Conservation (phyloP, 768 basidiomycete species). For the Gloeopeniophorella convolvens region DNA sequence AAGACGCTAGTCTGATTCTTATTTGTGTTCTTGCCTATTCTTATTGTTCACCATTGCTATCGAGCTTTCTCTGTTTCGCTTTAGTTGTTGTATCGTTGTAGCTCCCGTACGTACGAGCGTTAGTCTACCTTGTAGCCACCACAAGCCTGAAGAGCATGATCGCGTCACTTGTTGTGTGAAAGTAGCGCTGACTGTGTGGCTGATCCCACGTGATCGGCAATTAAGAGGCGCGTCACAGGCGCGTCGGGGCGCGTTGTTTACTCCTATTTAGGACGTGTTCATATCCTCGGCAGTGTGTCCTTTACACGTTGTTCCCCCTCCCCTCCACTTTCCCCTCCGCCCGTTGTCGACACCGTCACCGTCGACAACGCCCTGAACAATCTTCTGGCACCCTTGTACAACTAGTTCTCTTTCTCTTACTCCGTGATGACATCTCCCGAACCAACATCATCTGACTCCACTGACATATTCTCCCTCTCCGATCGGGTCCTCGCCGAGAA, state of each 20-base stretch:
- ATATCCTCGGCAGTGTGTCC: slow-evolving; percentile 3
- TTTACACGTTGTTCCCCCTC: background rate
- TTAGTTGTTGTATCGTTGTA: no score
- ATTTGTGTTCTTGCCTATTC: no score
- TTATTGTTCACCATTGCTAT: no score
- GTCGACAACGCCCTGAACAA: background rate
- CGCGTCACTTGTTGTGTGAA: no score
- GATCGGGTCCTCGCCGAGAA: slow-evolving; percentile 66
- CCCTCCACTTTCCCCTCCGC: background rate
- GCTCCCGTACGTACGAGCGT: no score
- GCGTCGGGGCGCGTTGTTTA: slow-evolving; percentile 15
- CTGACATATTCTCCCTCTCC: slow-evolving; percentile 68
- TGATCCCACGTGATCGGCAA: slow-evolving; percentile 4
- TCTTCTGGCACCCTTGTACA: slow-evolving; percentile 10
- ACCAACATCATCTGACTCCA: slow-evolving; percentile 30
- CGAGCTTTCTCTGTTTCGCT: no score
- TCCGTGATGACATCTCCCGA: slow-evolving; percentile 25
- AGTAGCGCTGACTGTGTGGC: no score
- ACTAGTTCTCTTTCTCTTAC: slow-evolving; percentile 15
- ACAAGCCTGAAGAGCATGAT: no score
- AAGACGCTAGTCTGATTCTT: no score
- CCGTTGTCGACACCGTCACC: background rate
- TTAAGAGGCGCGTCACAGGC: background rate
- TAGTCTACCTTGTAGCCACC: no score
- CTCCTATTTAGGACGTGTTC: slow-evolving; percentile 13